Percentiles rank a stretch among this genome's conserved stretches.
Evolutionary conservation across 2,329 filamentous ascomycete species (phyloP).

Genomic region (Lecanicillium sp.): DNA sequence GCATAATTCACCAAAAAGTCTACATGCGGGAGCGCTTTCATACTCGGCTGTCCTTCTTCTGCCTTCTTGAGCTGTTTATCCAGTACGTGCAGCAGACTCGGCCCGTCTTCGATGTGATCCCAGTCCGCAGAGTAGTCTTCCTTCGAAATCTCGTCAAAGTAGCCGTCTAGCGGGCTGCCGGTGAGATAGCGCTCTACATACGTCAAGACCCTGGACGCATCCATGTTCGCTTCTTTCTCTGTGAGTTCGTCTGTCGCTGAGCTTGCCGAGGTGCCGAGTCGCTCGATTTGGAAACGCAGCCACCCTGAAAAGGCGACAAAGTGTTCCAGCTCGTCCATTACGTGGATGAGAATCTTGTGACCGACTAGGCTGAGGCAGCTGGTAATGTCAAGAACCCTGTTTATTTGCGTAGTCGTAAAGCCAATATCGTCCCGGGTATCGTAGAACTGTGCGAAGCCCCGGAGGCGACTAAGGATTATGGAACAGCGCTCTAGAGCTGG

Average conservation of each 20-base stretch:
- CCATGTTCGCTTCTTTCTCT: slow-evolving; percentile 69
- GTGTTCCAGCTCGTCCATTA: slow-evolving; percentile 68
- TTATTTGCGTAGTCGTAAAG: slow-evolving; percentile 55
- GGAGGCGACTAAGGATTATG: slow-evolving; percentile 73
- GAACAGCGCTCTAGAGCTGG: slow-evolving; percentile 78
- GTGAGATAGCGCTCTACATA: slow-evolving; percentile 70
- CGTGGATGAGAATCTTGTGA: slow-evolving; percentile 62
- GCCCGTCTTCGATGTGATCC: slow-evolving; percentile 33
- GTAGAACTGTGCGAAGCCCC: slow-evolving; percentile 76
- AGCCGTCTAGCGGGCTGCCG: slow-evolving; percentile 55
- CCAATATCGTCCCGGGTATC: slow-evolving; percentile 58
- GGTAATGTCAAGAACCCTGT: slow-evolving; percentile 59
- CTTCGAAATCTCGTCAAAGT: slow-evolving; percentile 41
- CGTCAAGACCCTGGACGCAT: slow-evolving; percentile 61
- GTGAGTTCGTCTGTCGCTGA: slow-evolving; percentile 60
- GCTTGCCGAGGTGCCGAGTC: slow-evolving; percentile 52
- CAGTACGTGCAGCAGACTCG: slow-evolving; percentile 38
- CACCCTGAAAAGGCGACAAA: slow-evolving; percentile 75
- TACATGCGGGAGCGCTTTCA: slow-evolving; percentile 50
- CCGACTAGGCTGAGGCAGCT: slow-evolving; percentile 68
- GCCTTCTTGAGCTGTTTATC: slow-evolving; percentile 39
- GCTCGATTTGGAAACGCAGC: slow-evolving; percentile 76
- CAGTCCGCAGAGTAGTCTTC: slow-evolving; percentile 43
- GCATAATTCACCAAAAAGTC: slow-evolving; percentile 55
- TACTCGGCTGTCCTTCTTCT: slow-evolving; percentile 35